phyloP scores from a whole-genome alignment of 169 alveolate genomes.

The Plasmodium berghei region DNA sequence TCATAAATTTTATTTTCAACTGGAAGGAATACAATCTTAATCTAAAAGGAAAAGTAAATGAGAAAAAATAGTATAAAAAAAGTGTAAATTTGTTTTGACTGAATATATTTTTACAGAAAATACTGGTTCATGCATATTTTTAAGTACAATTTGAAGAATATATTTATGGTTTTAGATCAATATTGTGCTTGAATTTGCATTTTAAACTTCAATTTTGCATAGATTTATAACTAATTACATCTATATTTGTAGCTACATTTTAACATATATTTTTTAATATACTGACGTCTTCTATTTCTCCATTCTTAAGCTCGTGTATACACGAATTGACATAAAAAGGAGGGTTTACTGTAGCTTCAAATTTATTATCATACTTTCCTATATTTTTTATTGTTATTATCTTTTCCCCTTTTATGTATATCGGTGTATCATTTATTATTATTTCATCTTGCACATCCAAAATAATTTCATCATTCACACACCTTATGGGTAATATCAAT shows the following conservation, averaged over 20 bases:
- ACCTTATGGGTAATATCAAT: constrained; percentile 50
- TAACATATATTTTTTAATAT: not conserved
- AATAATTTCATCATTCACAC: constrained; percentile 50
- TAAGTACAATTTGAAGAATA: too few species aligned
- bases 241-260: too few species aligned
- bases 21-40: constrained; percentile 43
- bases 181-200: too few species aligned
- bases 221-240: too few species aligned
- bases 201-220: too few species aligned
- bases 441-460: constrained; percentile 73
- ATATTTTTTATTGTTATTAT: constrained; percentile 66
- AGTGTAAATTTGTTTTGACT: too few species aligned
- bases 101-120: too few species aligned
- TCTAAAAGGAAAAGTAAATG: constrained; percentile 3
- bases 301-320: constrained; percentile 41
- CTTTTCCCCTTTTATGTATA: constrained; percentile 57
- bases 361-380: constrained; percentile 70
- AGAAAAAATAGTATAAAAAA: too few species aligned
- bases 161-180: too few species aligned
- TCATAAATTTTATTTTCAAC: constrained; percentile 41
- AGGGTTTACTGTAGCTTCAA: constrained; percentile 39
- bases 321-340: constrained; percentile 59
- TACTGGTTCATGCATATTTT: too few species aligned
- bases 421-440: constrained; percentile 49
- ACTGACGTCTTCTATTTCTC: constrained; percentile 60